These are phyloP conservation scores for Seminavis robusta DNA, from an alignment of 108 stramenopile species.

Conservation along the genomic window DNA sequence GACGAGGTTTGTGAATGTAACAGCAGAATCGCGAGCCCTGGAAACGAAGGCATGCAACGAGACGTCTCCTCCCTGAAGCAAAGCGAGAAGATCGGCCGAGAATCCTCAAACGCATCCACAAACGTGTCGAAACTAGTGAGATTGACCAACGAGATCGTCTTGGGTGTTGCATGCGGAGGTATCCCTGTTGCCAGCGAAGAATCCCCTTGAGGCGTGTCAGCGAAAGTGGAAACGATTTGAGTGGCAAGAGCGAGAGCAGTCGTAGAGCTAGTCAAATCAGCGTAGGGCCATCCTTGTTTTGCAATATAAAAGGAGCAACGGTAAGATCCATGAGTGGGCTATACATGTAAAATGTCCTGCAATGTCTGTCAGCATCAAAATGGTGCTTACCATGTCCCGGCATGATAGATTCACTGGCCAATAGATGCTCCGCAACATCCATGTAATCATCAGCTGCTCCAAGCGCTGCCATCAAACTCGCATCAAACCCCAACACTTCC, in stretches of 20 bases:
- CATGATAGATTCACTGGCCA: constrained; percentile 7
- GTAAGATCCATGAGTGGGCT: no score
- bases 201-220: background rate
- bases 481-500: constrained; percentile 11
- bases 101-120: background rate
- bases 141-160: constrained; percentile 6
- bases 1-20: background rate
- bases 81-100: background rate
- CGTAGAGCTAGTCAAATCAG: background rate
- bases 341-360: no score
- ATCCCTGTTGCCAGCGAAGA: no score
- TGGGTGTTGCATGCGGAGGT: constrained; percentile 2
- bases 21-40: background rate
- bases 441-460: constrained; percentile 5
- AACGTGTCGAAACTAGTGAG: background rate
- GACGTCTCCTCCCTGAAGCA: background rate
- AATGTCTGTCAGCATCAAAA: no score
- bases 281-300: constrained; percentile 7
- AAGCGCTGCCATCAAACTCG: constrained; percentile 3
- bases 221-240: background rate
- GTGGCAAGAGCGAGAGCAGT: background rate
- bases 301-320: background rate
- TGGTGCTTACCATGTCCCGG: constrained; percentile 7
- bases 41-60: background rate
- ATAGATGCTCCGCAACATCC: background rate